Conservation (phyloP, 495 filamentous ascomycete species). For the Penicillium simplicissimum region DNA sequence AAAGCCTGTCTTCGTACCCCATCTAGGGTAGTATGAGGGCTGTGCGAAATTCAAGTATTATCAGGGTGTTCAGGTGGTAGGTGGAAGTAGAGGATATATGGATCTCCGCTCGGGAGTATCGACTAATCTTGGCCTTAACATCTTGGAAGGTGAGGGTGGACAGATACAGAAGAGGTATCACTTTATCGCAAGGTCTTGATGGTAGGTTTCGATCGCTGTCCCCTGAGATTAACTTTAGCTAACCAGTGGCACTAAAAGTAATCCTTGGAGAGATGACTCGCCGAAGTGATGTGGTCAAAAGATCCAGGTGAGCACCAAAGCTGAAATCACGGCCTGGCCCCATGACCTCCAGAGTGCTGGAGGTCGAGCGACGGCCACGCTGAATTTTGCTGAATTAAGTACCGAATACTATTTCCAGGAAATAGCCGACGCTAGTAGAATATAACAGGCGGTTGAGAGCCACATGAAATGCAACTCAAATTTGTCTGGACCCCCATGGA, state of each 20-base stretch:
- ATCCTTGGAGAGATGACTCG: slow-evolving; percentile 6
- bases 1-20: neutral
- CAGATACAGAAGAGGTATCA: no score
- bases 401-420: neutral
- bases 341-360: slow-evolving; percentile 1
- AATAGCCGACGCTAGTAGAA: neutral
- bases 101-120: no score
- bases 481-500: no score
- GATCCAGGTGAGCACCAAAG: neutral
- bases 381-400: neutral
- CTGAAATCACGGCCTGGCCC: neutral
- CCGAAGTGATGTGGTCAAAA: slow-evolving; percentile 13
- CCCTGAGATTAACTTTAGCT: no score
- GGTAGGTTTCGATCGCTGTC: no score
- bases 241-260: neutral
- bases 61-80: neutral
- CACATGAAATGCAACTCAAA: no score
- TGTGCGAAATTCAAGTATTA: neutral
- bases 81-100: neutral
- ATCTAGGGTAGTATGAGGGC: neutral
- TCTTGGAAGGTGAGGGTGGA: no score
- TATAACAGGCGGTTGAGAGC: no score
- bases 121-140: no score
- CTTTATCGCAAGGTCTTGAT: no score
- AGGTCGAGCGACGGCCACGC: neutral